Base-by-base conservation (phyloP, 106 monocot species). In the Narthecium ossifragum region DNA sequence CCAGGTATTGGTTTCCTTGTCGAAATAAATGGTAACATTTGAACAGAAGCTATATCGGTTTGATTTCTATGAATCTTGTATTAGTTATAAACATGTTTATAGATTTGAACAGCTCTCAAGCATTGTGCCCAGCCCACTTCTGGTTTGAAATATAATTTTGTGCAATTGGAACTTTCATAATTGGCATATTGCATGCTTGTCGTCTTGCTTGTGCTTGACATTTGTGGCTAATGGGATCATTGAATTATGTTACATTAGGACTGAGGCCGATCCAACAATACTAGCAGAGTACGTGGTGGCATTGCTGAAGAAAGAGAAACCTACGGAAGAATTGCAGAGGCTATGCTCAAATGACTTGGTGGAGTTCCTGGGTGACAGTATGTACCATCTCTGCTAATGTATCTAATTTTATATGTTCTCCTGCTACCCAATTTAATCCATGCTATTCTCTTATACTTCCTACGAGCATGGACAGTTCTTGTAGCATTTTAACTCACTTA, bases 341-440 rank as follows among this genome's bases (percentile, higher is more conserved):
- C 77, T 76, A 12, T 82, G 82, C 50, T 20, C 55, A 55, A 77
- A 82, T 36, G 70, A 66, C 55, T 73, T 82, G 73, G 77, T 69
- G 59, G 82, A 82, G 22, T 82, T 82, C 70, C 55, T 82, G 31
- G 82, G 82, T 14, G 60, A 69, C 11, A 66, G 82, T 82, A 77
- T 51, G 54, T 47, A 3, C n/a, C 11, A 22, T 61, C 61, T 47
- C 49, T 28, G 10, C 43, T 43, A 13, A 11, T 39, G 39, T 39
- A 43, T n/a, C n/a, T n/a, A n/a, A n/a, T n/a, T n/a, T n/a, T n/a
- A n/a, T n/a, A n/a, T n/a, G n/a, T n/a, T n/a, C n/a, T n/a, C n/a
- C n/a, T n/a, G n/a, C n/a, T n/a, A n/a, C n/a, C n/a, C n/a, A n/a
- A n/a, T n/a, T n/a, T n/a, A n/a, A n/a, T n/a, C n/a, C n/a, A n/a